Evolutionary conservation across 1,139 yeast genomes (phyloP).

Genomic region (Debaryomycetaceae sp.): DNA sequence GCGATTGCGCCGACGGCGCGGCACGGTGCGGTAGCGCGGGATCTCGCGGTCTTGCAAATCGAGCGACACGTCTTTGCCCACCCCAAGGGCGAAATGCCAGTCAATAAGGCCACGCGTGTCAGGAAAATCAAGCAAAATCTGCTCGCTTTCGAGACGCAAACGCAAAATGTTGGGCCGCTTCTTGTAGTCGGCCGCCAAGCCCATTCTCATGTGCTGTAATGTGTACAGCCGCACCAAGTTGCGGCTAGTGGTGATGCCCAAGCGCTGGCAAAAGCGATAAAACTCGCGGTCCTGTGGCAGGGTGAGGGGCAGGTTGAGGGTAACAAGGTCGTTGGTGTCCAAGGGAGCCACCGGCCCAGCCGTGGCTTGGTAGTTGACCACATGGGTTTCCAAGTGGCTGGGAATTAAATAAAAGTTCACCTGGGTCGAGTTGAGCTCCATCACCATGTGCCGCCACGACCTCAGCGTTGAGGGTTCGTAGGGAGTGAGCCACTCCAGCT

Average conservation of each 20-base stretch:
- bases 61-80: conserved; percentile 62
- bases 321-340: conserved; percentile 1
- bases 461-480: conserved; percentile 57
- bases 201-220: conserved; percentile 64
- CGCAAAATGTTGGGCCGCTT: conserved; percentile 58
- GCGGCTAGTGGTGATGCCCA: conserved; percentile 15
- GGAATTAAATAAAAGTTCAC: conserved; percentile 55
- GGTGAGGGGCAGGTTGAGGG: conserved; percentile 25
- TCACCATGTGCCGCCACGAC: conserved; percentile 58
- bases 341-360: conserved; percentile 5
- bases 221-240: conserved; percentile 53
- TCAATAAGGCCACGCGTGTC: conserved; percentile 55
- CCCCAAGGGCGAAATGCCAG: conserved; percentile 58
- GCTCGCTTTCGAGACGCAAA: conserved; percentile 64
- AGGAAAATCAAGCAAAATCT: conserved; percentile 54
- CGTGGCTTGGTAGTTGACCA: conserved; percentile 19
- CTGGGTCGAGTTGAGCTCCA: conserved; percentile 75
- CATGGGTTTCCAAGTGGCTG: conserved; percentile 25
- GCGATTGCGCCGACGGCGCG: conserved; percentile 53
- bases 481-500: conserved; percentile 65
- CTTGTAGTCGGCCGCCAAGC: conserved; percentile 65
- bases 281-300: conserved; percentile 36
- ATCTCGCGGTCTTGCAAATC: conserved; percentile 56
- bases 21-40: conserved; percentile 71
- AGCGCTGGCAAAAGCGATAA: conserved; percentile 26